Conservation (phyloP, 1,284 basidiomycete species). For the Leccinum griseonigrum region DNA sequence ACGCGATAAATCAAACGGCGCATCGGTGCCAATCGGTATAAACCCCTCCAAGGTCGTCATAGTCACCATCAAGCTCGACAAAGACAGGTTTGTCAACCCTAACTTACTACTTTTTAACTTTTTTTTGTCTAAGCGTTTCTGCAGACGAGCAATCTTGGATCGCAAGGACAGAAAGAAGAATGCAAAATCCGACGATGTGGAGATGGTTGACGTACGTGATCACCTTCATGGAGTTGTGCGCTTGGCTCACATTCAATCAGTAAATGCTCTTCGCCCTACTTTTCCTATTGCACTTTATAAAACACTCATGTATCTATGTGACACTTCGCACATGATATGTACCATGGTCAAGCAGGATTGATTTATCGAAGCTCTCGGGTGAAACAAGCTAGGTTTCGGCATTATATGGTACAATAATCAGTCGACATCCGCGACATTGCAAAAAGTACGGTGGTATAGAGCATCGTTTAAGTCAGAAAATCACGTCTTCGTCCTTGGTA, state of each 20-base stretch:
- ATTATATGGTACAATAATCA: conserved; percentile 16
- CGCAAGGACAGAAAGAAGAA: conserved; percentile 76
- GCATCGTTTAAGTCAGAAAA: conserved; percentile 55
- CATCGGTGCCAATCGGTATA: conserved; percentile 91
- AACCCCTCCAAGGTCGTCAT: conserved; percentile 98
- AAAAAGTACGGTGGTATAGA: conserved; percentile 16
- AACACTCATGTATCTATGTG: conserved; percentile 55
- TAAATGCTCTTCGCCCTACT: conserved; percentile 27
- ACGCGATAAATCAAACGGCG: conserved; percentile 97
- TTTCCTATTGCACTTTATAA: conserved; percentile 38
- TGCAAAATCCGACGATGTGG: conserved; percentile 54
- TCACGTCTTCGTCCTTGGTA: conserved; percentile 88
- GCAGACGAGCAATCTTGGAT: conserved; percentile 76
- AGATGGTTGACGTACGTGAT: conserved; percentile 71
- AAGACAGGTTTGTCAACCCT: conserved; percentile 62
- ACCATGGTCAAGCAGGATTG: conserved; percentile 31
- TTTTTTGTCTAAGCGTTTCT: conserved; percentile 6
- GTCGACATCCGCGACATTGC: not conserved
- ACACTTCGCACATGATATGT: conserved; percentile 49
- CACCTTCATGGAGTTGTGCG: conserved; percentile 12
- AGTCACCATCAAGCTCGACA: conserved; percentile 87
- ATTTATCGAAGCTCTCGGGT: conserved; percentile 1
- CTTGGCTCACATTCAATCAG: conserved; percentile 15
- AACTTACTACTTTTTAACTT: not conserved
- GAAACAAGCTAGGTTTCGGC: not conserved